These are phyloP conservation scores for Kodamaea leandrae DNA, from an alignment of 805 yeast genomes.

Conservation along the genomic window DNA sequence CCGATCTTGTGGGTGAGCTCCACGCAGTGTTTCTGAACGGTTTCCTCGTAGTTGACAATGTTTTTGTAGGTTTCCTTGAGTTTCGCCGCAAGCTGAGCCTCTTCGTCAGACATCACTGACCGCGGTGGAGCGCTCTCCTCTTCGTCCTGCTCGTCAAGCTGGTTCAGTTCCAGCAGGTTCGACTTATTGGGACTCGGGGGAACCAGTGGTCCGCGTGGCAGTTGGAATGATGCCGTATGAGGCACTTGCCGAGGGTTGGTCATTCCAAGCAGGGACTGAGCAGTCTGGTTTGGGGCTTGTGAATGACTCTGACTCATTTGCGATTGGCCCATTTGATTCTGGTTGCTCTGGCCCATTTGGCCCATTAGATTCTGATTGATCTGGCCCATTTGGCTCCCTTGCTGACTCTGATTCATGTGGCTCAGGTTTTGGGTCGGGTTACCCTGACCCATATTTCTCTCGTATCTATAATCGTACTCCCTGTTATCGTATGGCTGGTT, in stretches of 20 bases:
- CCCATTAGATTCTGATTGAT: not conserved
- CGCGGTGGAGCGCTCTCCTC: constrained; percentile 9
- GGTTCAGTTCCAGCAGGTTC: constrained; percentile 3
- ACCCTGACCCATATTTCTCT: constrained; percentile 10
- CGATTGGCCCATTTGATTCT: too few species aligned
- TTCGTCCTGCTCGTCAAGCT: constrained; percentile 3
- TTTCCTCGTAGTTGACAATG: constrained; percentile 64
- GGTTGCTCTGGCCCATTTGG: not conserved
- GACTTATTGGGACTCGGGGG: constrained; percentile 4
- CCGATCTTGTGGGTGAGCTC: constrained; percentile 52
- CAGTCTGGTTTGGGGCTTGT: too few species aligned
- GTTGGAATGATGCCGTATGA: constrained; percentile 2
- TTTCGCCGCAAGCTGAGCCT: constrained; percentile 64
- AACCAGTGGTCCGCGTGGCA: constrained; percentile 3
- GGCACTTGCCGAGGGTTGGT: too few species aligned
- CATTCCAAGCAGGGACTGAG: too few species aligned
- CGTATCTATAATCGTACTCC: not conserved
- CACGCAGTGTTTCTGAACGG: constrained; percentile 67
- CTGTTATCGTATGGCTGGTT: not conserved
- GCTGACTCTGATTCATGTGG: not conserved
- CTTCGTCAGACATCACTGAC: constrained; percentile 51
- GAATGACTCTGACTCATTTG: too few species aligned
- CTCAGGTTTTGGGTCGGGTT: not conserved
- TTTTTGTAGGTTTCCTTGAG: constrained; percentile 72
- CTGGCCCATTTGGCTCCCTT: not conserved